Evolutionary conservation across 257 asterid genomes (phyloP), one percentile per base, ranked within the genome.

Genomic region (Petunia secreta): DNA sequence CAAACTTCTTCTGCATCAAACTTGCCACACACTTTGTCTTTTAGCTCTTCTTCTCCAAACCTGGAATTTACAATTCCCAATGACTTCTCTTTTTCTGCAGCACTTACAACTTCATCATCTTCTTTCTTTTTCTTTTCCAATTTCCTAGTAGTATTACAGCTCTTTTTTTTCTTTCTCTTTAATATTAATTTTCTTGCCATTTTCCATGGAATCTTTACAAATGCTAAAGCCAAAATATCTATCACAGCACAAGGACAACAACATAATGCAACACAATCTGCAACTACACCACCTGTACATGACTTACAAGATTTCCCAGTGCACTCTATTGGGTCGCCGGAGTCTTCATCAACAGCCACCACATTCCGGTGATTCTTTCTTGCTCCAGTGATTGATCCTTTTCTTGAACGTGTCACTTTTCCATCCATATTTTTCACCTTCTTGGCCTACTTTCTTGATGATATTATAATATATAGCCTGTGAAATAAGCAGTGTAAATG

Each of bases 231-330:
- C 63, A 95, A 37, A 14, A 92, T 83, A 86, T 86, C 90, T 46
- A 93, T 93, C 57, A 95, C 93, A 10, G 97, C 94, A 88, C 97
- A 93, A 0, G 99, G 99, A 75, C 99, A 95, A 83, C 97, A 95
- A 80, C 99, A 92, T 37, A 95, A 90, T 25, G 98, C 99, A 59
- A 95, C 95, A 82, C 99, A 95, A 88, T 94, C 99, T 46, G 98
- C 98, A 82, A 95, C 89, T 79, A 86, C 88, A 40, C 93, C 97
- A 74, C 92, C 98, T 46, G 97, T 89, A 89, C 98, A 95, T 78
- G 98, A 90, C 79, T 87, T 87, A 84, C 99, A 95, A 44, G 92
- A 87, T 67, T 89, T 87, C 15, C 97, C 97, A 38, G 94, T 87
- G 87, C 98, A 92, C 65, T 83, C 81, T 50, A 85, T 79, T 79